Base-by-base conservation (phyloP, 495 filamentous ascomycete species). In the Hyaloscypha bicolor region DNA sequence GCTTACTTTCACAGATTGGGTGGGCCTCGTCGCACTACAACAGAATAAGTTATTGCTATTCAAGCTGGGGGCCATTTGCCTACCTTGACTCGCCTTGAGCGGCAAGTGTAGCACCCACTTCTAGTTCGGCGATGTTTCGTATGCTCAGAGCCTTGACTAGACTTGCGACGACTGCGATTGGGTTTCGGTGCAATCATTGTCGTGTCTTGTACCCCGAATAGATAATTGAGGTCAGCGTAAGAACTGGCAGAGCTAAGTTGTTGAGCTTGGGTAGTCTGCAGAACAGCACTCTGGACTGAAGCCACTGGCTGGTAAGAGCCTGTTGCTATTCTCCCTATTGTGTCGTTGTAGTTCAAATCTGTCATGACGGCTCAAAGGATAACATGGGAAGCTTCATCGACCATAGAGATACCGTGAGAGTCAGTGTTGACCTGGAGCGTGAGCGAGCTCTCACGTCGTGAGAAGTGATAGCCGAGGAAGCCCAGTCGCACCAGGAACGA, bases 71-170 rank as follows among this genome's bases (percentile, higher is more conserved):
- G 55, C 25, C 52, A 60, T 61, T 48, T 33, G 63, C 52, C 61
- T 83, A 92, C 91, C 87, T 99, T 99, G 64, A 99, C 93, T 70
- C 95, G 84, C 55, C 95, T 86, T 65, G 87, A 86, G 72, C 95
- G 87, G 75, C 95, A 99, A 16, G 95, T 99, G 77, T 91, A 97
- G 79, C 95, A 99, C 39, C 95, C 95, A 65, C 92, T 97, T 69
- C 95, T 84, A 55, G 95, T 97, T 67, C 95, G 88, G 59, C 94
- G 90, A 73, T 97, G 94, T 76, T 97, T 99, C 71, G 96, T 91
- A 70, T 91, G 89, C 63, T 97, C 94, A 19, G 83, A 75, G 19
- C 87, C 85, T 6, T 84, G 78, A n/a, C 81, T 77, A 16, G 84
- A 84, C 66, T 86, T 86, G 64, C 86, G 79, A 67, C 86, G 79